Evolutionary conservation across 2,329 filamentous ascomycete species (phyloP).

Genomic region (Orbilia ellipsospora): DNA sequence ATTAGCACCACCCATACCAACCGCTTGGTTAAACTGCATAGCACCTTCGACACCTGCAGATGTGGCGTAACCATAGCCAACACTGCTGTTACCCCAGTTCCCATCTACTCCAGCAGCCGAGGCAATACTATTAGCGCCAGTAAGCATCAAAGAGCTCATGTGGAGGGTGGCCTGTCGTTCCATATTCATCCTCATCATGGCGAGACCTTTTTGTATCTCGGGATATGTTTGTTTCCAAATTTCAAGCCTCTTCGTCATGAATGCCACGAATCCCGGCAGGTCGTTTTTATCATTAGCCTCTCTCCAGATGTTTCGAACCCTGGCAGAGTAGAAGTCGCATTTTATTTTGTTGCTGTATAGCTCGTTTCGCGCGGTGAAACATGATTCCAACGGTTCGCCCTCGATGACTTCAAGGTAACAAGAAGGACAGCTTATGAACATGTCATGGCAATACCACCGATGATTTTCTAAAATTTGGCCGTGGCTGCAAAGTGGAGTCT

Average conservation of each 20-base stretch:
- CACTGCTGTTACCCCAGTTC: neutral
- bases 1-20: neutral
- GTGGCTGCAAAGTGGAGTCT: neutral
- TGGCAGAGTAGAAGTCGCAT: neutral
- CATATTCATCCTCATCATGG: neutral
- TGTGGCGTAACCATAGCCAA: neutral
- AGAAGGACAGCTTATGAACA: neutral
- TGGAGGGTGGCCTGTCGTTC: neutral
- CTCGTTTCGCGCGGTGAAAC: neutral
- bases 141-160: neutral
- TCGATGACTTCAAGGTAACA: neutral
- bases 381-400: neutral
- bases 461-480: neutral
- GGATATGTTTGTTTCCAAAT: neutral
- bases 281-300: neutral
- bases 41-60: neutral
- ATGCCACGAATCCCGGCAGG: neutral
- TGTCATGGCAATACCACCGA: neutral
- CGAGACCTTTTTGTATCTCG: neutral
- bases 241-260: neutral
- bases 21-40: neutral
- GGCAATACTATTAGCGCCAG: neutral
- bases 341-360: neutral
- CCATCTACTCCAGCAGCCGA: neutral
- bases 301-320: neutral